phyloP scores from a whole-genome alignment of 805 yeast genomes.

The Myxozyma melibiosi region DNA sequence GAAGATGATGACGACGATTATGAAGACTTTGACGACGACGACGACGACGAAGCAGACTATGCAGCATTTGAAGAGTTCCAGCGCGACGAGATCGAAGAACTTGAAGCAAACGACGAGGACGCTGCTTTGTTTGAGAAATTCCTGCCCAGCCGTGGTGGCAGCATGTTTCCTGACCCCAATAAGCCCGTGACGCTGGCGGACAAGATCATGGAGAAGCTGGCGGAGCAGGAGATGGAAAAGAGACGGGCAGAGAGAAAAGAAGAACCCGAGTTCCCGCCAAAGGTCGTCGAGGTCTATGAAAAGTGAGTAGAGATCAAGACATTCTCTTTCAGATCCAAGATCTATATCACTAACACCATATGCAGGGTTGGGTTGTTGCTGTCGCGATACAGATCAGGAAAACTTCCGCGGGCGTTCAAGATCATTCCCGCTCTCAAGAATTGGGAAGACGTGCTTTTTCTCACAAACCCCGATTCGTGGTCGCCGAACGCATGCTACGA shows the following conservation, averaged over 20 bases:
- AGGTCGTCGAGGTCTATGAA: slow-evolving; percentile 91
- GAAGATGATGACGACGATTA: slow-evolving; percentile 48
- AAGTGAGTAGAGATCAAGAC: too few relatives aligned
- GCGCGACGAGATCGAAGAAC: slow-evolving; percentile 41
- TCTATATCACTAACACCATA: too few relatives aligned
- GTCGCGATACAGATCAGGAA: slow-evolving; percentile 90
- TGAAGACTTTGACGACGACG: slow-evolving; percentile 52
- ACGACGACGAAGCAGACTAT: slow-evolving; percentile 49
- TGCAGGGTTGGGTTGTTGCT: slow-evolving; percentile 73
- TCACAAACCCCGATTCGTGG: slow-evolving; percentile 92
- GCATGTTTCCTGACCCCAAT: slow-evolving; percentile 15
- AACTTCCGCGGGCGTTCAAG: slow-evolving; percentile 93
- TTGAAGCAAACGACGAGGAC: slow-evolving; percentile 47
- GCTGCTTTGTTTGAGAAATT: slow-evolving; percentile 81
- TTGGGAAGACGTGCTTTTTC: slow-evolving; percentile 94
- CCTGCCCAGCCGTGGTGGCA: slow-evolving; percentile 38
- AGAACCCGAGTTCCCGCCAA: slow-evolving; percentile 69
- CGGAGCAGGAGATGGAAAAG: slow-evolving; percentile 59
- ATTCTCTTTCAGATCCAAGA: too few relatives aligned
- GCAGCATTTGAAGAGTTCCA: slow-evolving; percentile 63
- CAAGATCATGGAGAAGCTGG: slow-evolving; percentile 86
- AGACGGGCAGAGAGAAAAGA: slow-evolving; percentile 37
- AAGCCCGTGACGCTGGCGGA: slow-evolving; percentile 63
- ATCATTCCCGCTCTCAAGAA: slow-evolving; percentile 88
- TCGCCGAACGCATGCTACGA: slow-evolving; percentile 93